Percentiles rank a stretch among this genome's conserved stretches.
Evolutionary conservation across 495 filamentous ascomycete species (phyloP).

Genomic region (Venustampulla echinocandica): DNA sequence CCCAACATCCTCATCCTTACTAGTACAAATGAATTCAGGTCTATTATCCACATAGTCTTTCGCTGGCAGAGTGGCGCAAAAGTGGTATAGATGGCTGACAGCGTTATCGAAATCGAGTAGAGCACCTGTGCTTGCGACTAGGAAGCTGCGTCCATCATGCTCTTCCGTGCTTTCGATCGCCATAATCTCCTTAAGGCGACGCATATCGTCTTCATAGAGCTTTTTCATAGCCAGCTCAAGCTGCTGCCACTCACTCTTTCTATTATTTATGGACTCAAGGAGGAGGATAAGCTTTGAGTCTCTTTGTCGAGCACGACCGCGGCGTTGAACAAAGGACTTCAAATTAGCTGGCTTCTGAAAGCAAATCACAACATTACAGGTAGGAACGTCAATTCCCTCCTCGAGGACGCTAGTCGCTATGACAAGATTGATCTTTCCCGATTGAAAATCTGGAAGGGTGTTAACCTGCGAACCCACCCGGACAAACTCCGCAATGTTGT

Average conservation of each 20-base stretch:
- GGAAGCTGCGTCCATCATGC: slow-evolving; percentile 37
- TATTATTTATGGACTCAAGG: slow-evolving; percentile 31
- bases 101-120: slow-evolving; percentile 65
- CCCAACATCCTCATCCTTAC: slow-evolving; percentile 1
- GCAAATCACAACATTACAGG: slow-evolving; percentile 81
- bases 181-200: slow-evolving; percentile 37
- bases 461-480: slow-evolving; percentile 43
- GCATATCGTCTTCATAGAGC: slow-evolving; percentile 62
- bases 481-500: slow-evolving; percentile 52
- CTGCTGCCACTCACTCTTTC: slow-evolving; percentile 38
- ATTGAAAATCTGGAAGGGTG: slow-evolving; percentile 60
- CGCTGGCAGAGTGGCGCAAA: slow-evolving; percentile 56
- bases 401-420: slow-evolving; percentile 80
- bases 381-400: slow-evolving; percentile 84
- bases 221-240: slow-evolving; percentile 68
- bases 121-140: slow-evolving; percentile 51
- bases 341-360: slow-evolving; percentile 68
- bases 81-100: slow-evolving; percentile 69
- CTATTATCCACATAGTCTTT: slow-evolving; percentile 42
- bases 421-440: slow-evolving; percentile 65
- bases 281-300: slow-evolving; percentile 67
- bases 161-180: slow-evolving; percentile 45
- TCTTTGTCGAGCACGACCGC: slow-evolving; percentile 69
- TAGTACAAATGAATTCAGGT: slow-evolving; percentile 40
- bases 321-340: slow-evolving; percentile 82